phyloP scores from a whole-genome alignment of 108 stramenopile species.

The Nitzschia putrida region DNA sequence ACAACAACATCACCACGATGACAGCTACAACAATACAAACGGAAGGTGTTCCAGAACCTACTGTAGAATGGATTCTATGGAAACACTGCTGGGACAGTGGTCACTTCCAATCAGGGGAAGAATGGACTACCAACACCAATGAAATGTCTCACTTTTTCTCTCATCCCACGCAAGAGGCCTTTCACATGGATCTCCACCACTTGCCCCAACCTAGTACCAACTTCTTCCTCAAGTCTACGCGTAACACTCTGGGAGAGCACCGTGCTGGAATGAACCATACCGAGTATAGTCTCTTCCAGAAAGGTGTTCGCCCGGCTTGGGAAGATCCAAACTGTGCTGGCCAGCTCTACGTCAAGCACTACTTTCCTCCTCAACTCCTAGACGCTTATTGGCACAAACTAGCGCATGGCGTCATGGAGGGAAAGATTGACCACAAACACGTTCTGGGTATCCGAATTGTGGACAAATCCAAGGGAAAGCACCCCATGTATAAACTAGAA shows the following conservation, averaged over 20 bases:
- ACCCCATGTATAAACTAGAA: slow-evolving; percentile 76
- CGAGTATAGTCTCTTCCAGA: slow-evolving; percentile 87
- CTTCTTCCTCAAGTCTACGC: slow-evolving; percentile 19
- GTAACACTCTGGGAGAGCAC: slow-evolving; percentile 9
- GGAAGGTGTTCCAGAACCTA: background rate
- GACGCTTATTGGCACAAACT: slow-evolving; percentile 86
- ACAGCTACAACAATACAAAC: background rate
- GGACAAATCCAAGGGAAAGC: slow-evolving; percentile 71
- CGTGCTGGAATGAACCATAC: slow-evolving; percentile 1
- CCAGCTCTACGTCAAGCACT: slow-evolving; percentile 74
- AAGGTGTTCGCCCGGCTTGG: slow-evolving; percentile 90
- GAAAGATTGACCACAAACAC: slow-evolving; percentile 71
- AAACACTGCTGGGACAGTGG: slow-evolving; percentile 11
- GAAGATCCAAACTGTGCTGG: slow-evolving; percentile 82
- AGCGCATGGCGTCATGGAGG: slow-evolving; percentile 81
- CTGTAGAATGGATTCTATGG: slow-evolving; percentile 24
- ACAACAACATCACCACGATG: no score
- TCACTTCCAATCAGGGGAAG: slow-evolving; percentile 1
- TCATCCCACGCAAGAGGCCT: slow-evolving; percentile 18
- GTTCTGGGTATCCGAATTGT: slow-evolving; percentile 86
- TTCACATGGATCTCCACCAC: slow-evolving; percentile 14
- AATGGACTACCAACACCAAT: slow-evolving; percentile 5
- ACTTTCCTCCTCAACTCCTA: slow-evolving; percentile 61
- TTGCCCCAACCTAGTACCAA: slow-evolving; percentile 10
- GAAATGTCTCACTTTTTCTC: slow-evolving; percentile 23